These are phyloP conservation scores for Bipolaris gigantea DNA, from an alignment of 2,329 filamentous ascomycete genomes.

Conservation along the genomic window DNA sequence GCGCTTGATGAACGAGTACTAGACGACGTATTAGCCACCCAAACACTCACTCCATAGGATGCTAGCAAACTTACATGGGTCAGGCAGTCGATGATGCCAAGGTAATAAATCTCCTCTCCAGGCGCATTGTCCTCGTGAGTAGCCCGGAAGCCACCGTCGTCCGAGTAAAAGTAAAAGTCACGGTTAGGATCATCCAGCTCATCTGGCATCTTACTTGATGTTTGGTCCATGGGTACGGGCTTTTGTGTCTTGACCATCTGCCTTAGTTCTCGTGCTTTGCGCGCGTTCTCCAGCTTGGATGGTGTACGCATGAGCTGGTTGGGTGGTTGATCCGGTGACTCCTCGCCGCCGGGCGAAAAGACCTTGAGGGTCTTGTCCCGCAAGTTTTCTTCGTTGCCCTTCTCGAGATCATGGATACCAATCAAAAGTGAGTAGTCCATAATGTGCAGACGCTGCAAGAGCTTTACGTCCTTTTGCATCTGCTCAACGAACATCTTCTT, in stretches of 20 bases:
- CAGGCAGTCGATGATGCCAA: constrained; percentile 96
- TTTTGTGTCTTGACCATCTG: constrained; percentile 92
- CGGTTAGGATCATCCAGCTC: constrained; percentile 69
- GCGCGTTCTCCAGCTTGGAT: constrained; percentile 86
- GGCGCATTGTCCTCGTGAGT: constrained; percentile 86
- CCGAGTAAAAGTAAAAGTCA: constrained; percentile 85
- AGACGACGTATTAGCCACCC: constrained; percentile 29
- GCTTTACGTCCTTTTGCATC: constrained; percentile 79
- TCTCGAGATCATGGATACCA: constrained; percentile 86
- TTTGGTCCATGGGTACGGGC: constrained; percentile 88
- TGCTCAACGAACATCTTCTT: constrained; percentile 87
- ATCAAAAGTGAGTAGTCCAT: constrained; percentile 98
- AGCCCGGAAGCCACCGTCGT: constrained; percentile 89
- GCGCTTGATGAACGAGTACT: constrained; percentile 95
- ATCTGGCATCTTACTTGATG: constrained; percentile 83
- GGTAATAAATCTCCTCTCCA: constrained; percentile 93
- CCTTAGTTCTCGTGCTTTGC: constrained; percentile 86
- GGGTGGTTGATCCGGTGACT: constrained; percentile 54
- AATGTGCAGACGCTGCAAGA: constrained; percentile 86
- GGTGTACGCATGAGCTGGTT: constrained; percentile 83
- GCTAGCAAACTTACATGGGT: constrained; percentile 72
- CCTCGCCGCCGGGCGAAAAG: constrained; percentile 81
- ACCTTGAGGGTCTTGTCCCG: constrained; percentile 87
- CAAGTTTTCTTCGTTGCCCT: constrained; percentile 94
- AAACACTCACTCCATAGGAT: no score